Base-by-base conservation (phyloP, 768 basidiomycete species). In the Gloeophyllum trabeum region DNA sequence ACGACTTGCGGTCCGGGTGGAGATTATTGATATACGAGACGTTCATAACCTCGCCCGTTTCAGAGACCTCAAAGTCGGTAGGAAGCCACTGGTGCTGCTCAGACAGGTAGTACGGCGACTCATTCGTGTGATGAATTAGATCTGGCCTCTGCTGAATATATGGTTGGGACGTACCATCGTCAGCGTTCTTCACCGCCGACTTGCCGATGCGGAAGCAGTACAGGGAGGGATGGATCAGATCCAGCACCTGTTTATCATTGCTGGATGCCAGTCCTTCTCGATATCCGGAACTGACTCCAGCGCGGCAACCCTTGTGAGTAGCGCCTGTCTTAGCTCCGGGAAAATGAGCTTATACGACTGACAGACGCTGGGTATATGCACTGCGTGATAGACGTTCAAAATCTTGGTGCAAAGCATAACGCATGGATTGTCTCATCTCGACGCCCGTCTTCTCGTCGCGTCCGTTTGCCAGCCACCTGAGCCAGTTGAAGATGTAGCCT, bases 191-290 rank as follows among this genome's bases (percentile, higher is more conserved):
- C 7, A 37, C 36, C 7, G 20, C 7, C 10, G 36, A 10, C 36
- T 10, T 37, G 16, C 46, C 51, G 38, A 55, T 50, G 5, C 42
- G 43, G 4, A 53, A 16, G 20, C 42, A 46, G 46, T 46, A 56
- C 20, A 57, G 45, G 21, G 51, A 52, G 10, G 56, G 55, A 35
- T 57, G 55, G 5, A 56, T 49, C 6, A 58, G 48, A 41, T 55
- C 52, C 24, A 58, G 53, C 3, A 56, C 56, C n/a, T 47, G 49
- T n/a, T 47, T 21, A 37, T 58, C 43, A 5, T 51, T 4, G 45
- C 41, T 13, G 55, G 55, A 37, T 56, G 55, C 56, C 56, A 58
- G 44, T 58, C 55, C 22, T 47, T 51, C 35, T 47, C 24, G 0
- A 43, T 48, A 5, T 51, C 51, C 0, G 51, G 46, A 2, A 53